phyloP scores from a whole-genome alignment of 2,329 filamentous ascomycete species.

The Lasiodiplodia sp. region DNA sequence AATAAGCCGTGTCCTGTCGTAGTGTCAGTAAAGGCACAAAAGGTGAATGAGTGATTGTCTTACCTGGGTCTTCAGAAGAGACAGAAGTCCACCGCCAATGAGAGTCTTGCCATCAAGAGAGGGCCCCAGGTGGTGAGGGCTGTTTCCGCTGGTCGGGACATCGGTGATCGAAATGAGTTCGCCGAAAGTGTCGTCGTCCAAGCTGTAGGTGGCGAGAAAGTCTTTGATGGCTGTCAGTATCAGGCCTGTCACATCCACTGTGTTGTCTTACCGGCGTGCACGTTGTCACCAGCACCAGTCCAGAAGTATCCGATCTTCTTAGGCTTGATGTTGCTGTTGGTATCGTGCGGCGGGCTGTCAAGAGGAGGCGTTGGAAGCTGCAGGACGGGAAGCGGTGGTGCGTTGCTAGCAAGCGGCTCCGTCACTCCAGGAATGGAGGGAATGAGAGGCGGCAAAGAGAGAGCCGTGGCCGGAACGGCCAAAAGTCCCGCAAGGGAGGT shows the following conservation, averaged over 20 bases:
- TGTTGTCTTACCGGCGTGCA: slow-evolving; percentile 55
- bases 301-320: slow-evolving; percentile 73
- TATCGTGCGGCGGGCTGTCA: slow-evolving; percentile 59
- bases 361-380: slow-evolving; percentile 67
- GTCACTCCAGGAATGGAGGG: slow-evolving; percentile 67
- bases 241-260: neutral
- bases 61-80: slow-evolving; percentile 63
- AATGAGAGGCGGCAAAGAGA: slow-evolving; percentile 63
- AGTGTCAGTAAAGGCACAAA: slow-evolving; percentile 13
- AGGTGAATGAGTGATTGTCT: slow-evolving; percentile 11
- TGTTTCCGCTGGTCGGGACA: slow-evolving; percentile 66
- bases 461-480: slow-evolving; percentile 35
- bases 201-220: slow-evolving; percentile 65
- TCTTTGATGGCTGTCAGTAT: slow-evolving; percentile 40
- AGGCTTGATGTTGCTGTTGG: slow-evolving; percentile 63
- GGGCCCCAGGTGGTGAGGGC: slow-evolving; percentile 65
- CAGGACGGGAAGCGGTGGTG: slow-evolving; percentile 64
- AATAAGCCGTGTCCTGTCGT: slow-evolving; percentile 65
- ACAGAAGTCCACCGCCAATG: slow-evolving; percentile 65
- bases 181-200: slow-evolving; percentile 70
- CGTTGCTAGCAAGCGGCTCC: slow-evolving; percentile 59
- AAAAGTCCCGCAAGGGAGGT: slow-evolving; percentile 28
- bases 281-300: slow-evolving; percentile 67
- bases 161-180: slow-evolving; percentile 65
- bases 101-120: slow-evolving; percentile 65